These are phyloP conservation scores for Eimeria necatrix DNA, from an alignment of 169 alveolate species.

Conservation along the genomic window DNA sequence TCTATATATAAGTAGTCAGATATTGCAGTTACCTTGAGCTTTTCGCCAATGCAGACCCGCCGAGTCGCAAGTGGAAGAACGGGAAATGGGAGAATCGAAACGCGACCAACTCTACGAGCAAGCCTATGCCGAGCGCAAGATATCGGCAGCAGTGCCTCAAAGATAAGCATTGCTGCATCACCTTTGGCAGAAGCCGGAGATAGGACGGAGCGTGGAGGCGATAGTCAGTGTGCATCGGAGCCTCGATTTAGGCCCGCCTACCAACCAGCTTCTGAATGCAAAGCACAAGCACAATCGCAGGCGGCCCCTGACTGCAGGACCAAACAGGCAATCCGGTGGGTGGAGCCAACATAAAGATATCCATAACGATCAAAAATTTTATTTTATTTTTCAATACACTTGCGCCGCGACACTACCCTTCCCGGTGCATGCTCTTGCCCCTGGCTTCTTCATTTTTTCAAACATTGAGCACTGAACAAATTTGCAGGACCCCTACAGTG, in stretches of 20 bases:
- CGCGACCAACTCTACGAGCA: conserved; percentile 6
- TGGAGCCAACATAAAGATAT: not conserved
- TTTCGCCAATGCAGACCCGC: conserved; percentile 34
- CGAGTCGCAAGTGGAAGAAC: not conserved
- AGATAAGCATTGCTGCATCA: not conserved
- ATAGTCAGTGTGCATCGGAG: not conserved
- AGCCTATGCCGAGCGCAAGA: not conserved
- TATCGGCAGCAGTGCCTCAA: not conserved
- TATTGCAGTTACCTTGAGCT: no score
- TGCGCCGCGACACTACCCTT: not conserved
- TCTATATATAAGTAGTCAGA: not conserved
- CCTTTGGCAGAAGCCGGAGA: conserved; percentile 11
- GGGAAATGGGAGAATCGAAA: conserved; percentile 41
- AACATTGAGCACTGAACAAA: not conserved
- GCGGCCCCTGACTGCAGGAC: not conserved
- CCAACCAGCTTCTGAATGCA: conserved; percentile 13
- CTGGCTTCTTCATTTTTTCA: no score
- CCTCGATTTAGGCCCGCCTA: not conserved
- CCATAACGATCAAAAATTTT: not conserved
- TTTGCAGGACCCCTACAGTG: conserved; percentile 40
- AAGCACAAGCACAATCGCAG: not conserved
- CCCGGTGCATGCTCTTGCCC: no score
- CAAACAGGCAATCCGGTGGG: conserved; percentile 40
- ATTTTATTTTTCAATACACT: not conserved
- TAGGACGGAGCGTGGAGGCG: conserved; percentile 35